A percentile compares a stretch with the other conserved stretches of the same genome.
Evolutionary conservation across 2,329 filamentous ascomycete genomes (phyloP).

Genomic region (Tolypocladium inflatum): DNA sequence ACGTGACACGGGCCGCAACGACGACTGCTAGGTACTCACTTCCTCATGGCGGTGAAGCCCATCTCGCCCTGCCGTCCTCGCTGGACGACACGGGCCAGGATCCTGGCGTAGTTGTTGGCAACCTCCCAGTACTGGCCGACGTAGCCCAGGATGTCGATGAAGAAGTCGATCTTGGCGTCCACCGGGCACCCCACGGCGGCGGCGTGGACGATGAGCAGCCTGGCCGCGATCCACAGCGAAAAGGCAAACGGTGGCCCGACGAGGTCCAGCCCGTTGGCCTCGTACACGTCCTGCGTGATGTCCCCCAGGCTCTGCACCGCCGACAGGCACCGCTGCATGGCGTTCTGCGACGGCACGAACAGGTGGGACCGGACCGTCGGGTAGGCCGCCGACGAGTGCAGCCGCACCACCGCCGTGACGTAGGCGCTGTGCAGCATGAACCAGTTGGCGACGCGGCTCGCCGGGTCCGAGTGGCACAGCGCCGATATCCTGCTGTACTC

Average conservation of each 20-base stretch:
- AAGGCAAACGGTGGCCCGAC: conserved; percentile 34
- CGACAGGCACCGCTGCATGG: conserved; percentile 33
- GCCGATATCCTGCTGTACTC: conserved; percentile 36
- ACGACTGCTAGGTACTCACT: conserved; percentile 20
- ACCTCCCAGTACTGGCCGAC: conserved; percentile 35
- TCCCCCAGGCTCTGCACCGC: conserved; percentile 33
- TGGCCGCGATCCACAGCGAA: conserved; percentile 32
- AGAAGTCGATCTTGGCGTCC: conserved; percentile 31
- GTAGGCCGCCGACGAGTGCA: conserved; percentile 35
- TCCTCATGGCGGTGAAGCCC: conserved; percentile 29
- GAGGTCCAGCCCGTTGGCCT: conserved; percentile 31
- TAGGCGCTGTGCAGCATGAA: conserved; percentile 37
- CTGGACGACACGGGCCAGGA: conserved; percentile 28
- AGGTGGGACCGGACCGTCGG: conserved; percentile 28
- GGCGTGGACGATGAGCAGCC: conserved; percentile 30
- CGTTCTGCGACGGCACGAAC: conserved; percentile 33
- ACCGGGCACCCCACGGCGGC: conserved; percentile 25
- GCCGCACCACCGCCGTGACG: conserved; percentile 30
- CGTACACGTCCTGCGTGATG: conserved; percentile 32
- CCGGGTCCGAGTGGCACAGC: conserved; percentile 33
- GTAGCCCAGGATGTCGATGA: conserved; percentile 29
- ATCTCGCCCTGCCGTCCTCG: conserved; percentile 24
- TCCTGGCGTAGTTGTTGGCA: conserved; percentile 30
- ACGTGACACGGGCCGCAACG: neutral
- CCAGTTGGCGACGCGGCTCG: conserved; percentile 35